Percentiles rank a stretch among this genome's conserved stretches.
phyloP scores from a whole-genome alignment of 441 rosid genomes.

The Bocquillonia castaneifolia region DNA sequence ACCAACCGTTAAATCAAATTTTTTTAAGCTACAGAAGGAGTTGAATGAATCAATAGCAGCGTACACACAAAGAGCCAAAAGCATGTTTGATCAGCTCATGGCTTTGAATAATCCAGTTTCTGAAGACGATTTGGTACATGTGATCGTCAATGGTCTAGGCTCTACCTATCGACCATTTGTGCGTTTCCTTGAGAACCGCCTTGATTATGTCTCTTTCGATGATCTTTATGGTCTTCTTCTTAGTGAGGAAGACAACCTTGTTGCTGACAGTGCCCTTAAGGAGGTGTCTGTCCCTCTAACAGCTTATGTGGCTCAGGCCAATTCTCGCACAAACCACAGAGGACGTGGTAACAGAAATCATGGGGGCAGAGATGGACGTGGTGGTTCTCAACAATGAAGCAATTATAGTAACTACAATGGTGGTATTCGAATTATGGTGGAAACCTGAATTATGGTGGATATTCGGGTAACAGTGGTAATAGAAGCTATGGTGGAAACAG shows the following conservation, averaged over 20 bases:
- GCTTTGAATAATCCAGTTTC: not conserved
- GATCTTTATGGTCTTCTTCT: not conserved
- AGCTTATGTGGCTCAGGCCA: not conserved
- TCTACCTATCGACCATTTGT: not conserved
- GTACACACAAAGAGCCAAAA: not conserved
- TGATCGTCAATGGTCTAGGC: not conserved
- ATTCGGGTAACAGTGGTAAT: too few relatives aligned
- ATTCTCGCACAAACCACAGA: too few relatives aligned
- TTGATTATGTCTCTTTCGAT: not conserved
- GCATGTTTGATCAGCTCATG: not conserved
- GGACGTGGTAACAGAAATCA: too few relatives aligned
- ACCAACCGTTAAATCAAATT: not conserved
- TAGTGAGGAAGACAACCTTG: not conserved
- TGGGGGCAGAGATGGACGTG: too few relatives aligned
- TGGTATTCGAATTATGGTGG: too few relatives aligned
- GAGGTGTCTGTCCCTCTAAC: not conserved
- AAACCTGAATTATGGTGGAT: too few relatives aligned
- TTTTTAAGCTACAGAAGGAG: not conserved
- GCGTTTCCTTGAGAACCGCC: not conserved
- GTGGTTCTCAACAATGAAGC: too few relatives aligned
- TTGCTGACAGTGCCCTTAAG: not conserved
- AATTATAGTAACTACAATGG: too few relatives aligned
- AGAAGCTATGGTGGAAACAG: too few relatives aligned
- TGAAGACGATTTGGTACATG: not conserved
- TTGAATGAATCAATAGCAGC: not conserved